Base-by-base conservation (phyloP, 306 rosid species). In the Vachellia pachyceras region DNA sequence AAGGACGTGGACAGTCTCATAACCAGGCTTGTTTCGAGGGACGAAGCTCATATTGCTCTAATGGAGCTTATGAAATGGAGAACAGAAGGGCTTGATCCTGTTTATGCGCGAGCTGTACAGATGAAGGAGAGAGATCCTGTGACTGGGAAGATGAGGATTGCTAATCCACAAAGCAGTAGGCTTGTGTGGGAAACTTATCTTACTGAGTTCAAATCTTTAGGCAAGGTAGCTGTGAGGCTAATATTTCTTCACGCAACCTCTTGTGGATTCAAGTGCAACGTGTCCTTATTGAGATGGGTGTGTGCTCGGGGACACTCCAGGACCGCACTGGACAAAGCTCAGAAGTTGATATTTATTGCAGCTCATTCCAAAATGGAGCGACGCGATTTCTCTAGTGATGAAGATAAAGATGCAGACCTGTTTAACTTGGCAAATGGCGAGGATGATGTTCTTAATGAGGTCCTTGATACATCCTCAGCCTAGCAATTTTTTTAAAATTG, bases 181-280 rank as follows among this genome's bases (percentile, higher is more conserved):
- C n/a, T n/a, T n/a, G n/a, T n/a, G n/a, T n/a, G n/a, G n/a, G n/a
- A n/a, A n/a, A n/a, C n/a, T n/a, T n/a, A n/a, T n/a, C n/a, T n/a
- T n/a, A n/a, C n/a, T n/a, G n/a, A n/a, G n/a, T n/a, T n/a, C n/a
- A n/a, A n/a, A n/a, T n/a, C n/a, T n/a, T n/a, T n/a, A n/a, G n/a
- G n/a, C n/a, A n/a, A n/a, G n/a, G n/a, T n/a, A n/a, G n/a, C n/a
- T n/a, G n/a, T n/a, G n/a, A 87, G 94, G 85, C 66, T 91, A 6
- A 91, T 91, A 29, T 91, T 91, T 75, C 94, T 91, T 76, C 91
- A 91, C 58, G 92, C 92, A 36, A 91, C 91, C 13, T 87, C 90
- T 3, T 80, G 94, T 76, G 92, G 90, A 14, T 85, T 89, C 78
- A 89, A 91, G 69, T 84, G 91, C 73, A 87, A 86, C 81, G 77